These are phyloP conservation scores for Nicotiana noctiflora DNA, from an alignment of 257 asterid genomes.

Conservation along the genomic window DNA sequence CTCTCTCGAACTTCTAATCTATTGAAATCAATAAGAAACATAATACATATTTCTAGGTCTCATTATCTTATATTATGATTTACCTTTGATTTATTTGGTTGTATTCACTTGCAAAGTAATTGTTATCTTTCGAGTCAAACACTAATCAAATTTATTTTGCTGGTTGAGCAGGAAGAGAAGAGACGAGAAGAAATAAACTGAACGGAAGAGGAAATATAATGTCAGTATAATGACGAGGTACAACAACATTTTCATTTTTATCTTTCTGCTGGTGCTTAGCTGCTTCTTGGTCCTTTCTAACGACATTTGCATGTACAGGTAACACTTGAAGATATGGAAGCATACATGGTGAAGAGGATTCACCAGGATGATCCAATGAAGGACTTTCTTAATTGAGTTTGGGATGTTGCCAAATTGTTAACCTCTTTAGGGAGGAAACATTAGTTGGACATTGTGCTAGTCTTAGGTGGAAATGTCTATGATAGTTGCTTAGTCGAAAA, in stretches of 20 bases:
- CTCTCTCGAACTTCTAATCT: no score
- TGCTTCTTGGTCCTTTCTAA: slow-evolving; percentile 2
- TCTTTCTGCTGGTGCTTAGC: not conserved
- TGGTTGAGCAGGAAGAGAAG: slow-evolving; percentile 59
- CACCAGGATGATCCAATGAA: slow-evolving; percentile 87
- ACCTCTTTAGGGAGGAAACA: not conserved
- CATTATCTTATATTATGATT: no score
- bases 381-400: slow-evolving; percentile 46
- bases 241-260: not conserved
- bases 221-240: slow-evolving; percentile 88
- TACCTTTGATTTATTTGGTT: no score
- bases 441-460: not conserved
- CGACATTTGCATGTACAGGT: slow-evolving; percentile 31
- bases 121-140: no score
- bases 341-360: slow-evolving; percentile 71
- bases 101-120: no score
- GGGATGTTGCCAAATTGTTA: not conserved
- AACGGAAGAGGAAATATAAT: slow-evolving; percentile 76
- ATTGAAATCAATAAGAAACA: no score
- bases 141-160: not conserved
- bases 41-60: no score
- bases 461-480: not conserved
- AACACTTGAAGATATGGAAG: slow-evolving; percentile 75
- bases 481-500: not conserved
- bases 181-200: slow-evolving; percentile 70